Conservation (phyloP, 1,139 yeast genomes). For the Kurtzmaniella natalensis region DNA sequence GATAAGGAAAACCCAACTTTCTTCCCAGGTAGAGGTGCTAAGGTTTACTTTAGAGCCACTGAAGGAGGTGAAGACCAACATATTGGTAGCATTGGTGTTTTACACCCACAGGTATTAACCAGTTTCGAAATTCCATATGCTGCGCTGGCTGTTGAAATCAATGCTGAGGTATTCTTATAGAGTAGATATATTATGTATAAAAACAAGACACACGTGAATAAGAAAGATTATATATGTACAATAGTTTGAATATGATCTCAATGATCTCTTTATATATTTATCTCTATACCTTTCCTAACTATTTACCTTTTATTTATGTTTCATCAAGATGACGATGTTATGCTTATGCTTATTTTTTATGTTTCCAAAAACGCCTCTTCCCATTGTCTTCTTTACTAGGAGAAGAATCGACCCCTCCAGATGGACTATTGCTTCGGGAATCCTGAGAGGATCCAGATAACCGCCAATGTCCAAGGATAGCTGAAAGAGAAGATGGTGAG, state of each 20-base stretch:
- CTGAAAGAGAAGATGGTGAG: constrained; percentile 18
- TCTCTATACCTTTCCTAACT: too few relatives aligned
- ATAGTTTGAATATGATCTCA: too few relatives aligned
- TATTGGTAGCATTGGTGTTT: constrained; percentile 86
- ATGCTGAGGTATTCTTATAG: constrained; percentile 70
- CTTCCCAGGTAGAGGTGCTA: constrained; percentile 98
- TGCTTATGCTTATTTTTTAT: constrained; percentile 5
- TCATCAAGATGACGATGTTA: too few relatives aligned
- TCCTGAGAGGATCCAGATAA: constrained; percentile 3
- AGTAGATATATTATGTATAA: background rate
- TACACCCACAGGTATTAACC: constrained; percentile 91
- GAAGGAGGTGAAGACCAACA: constrained; percentile 52
- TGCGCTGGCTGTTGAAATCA: constrained; percentile 84
- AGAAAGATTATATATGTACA: too few relatives aligned
- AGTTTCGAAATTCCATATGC: constrained; percentile 91
- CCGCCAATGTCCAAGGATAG: constrained; percentile 27
- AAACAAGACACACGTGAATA: too few relatives aligned
- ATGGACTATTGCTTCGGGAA: constrained; percentile 8
- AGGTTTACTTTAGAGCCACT: constrained; percentile 64
- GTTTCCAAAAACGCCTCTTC: constrained; percentile 5
- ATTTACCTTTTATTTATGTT: too few relatives aligned
- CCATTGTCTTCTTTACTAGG: constrained; percentile 1
- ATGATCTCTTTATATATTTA: too few relatives aligned
- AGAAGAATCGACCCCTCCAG: constrained; percentile 1
- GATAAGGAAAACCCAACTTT: constrained; percentile 65